Evolutionary conservation across 768 basidiomycete species (phyloP).

Genomic region (Russula emetica): DNA sequence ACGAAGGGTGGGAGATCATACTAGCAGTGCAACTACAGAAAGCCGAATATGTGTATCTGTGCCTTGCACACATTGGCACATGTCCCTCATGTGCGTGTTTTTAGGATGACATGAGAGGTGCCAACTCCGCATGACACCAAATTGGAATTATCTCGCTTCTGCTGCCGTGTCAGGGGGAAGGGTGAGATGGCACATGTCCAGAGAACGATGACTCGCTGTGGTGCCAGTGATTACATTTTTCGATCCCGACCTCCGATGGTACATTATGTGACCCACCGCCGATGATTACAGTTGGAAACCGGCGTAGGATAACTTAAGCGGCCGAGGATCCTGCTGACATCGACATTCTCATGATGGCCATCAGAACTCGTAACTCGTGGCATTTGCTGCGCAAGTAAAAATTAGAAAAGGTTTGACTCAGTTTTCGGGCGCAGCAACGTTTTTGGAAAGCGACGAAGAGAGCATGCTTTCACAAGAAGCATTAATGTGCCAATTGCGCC

Average conservation of each 20-base stretch:
- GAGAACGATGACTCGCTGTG: slow-evolving; percentile 16
- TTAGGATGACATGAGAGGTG: slow-evolving; percentile 14
- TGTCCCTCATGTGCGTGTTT: slow-evolving; percentile 1
- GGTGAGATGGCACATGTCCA: slow-evolving; percentile 18
- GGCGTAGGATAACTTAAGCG: slow-evolving; percentile 1
- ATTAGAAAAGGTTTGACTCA: slow-evolving; percentile 16
- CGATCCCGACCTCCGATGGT: slow-evolving; percentile 9
- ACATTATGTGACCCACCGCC: background rate
- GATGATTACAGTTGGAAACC: slow-evolving; percentile 13
- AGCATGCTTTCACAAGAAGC: slow-evolving; percentile 8
- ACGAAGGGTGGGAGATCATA: slow-evolving; percentile 8
- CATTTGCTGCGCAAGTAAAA: slow-evolving; percentile 3
- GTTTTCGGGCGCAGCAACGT: slow-evolving; percentile 11
- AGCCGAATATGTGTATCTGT: slow-evolving; percentile 2
- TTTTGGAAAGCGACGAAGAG: slow-evolving; percentile 1
- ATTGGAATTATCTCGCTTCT: slow-evolving; percentile 21
- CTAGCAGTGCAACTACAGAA: slow-evolving; percentile 6
- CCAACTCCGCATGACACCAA: too few species aligned
- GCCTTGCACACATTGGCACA: slow-evolving; percentile 15
- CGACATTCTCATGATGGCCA: slow-evolving; percentile 9
- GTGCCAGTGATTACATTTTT: slow-evolving; percentile 15
- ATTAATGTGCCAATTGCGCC: slow-evolving; percentile 6
- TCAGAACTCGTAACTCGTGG: background rate
- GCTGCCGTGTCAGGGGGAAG: slow-evolving; percentile 20
- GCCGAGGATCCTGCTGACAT: slow-evolving; percentile 6